Evolutionary conservation across 345 rosid species (phyloP), one percentile per base, ranked within the genome.

Genomic region (Citrus glauca): DNA sequence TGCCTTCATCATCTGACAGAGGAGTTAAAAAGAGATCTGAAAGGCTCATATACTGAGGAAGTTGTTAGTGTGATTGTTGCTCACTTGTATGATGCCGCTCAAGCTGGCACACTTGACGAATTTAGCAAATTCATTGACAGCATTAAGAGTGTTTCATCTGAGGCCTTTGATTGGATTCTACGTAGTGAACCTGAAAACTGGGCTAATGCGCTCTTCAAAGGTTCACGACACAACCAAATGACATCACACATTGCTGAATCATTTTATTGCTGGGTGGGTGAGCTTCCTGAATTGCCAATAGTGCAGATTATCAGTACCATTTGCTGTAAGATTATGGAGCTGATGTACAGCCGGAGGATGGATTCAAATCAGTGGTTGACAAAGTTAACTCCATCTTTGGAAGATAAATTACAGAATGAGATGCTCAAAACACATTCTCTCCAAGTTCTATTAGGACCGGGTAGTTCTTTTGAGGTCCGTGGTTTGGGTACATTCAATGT

Each of bases 131-230:
- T 66, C 61, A 77, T 78, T 9, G 89, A 86, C 65, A 85, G 82
- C 81, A 87, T 90, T 69, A 87, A 82, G 76, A 75, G 61, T 66
- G 71, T 87, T 76, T 90, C 91, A 56, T 20, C 83, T 25, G 79
- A 82, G 42, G 90, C 90, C 38, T 85, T 85, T 57, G 94, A 87
- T n/a, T 85, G 90, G 93, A 77, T 90, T 75, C 63, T 88, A 83
- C 84, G 79, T 77, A 78, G 81, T 62, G 86, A 85, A 40, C 94
- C 91, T 19, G 89, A 88, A 70, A 73, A 80, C 42, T 90, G 94
- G 94, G 84, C 91, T 16, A 84, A 79, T 65, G 87, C 90, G 22
- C 76, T 74, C 22, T 91, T 91, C 60, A 81, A 85, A 69, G 92
- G 92, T 24, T 84, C 87, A 56, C 80, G 77, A 42, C 87, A 84